These are phyloP conservation scores for Sugiyamaella boreocaroliniensis DNA, from an alignment of 805 yeast genomes.

Conservation along the genomic window DNA sequence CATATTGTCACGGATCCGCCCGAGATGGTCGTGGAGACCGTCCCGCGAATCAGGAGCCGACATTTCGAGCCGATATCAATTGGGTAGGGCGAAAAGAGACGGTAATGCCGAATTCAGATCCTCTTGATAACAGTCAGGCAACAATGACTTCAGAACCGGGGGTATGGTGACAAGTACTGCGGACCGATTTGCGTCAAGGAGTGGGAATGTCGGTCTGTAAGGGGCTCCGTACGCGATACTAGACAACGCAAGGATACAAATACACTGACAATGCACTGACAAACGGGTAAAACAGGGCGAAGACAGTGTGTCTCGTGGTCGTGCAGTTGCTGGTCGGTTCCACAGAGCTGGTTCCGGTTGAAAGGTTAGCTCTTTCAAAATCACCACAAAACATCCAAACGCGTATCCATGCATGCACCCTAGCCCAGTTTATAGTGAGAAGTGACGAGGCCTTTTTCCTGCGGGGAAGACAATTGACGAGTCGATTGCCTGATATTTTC, in stretches of 20 bases:
- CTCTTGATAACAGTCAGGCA: not conserved
- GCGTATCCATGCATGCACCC: not conserved
- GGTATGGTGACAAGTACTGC: no score
- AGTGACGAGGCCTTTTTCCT: no score
- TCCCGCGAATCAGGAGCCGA: not conserved
- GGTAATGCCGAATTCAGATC: no score
- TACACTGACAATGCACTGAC: no score
- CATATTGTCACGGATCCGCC: slow-evolving; percentile 3
- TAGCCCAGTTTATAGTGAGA: not conserved
- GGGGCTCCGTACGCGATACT: no score
- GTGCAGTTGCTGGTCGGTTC: not conserved
- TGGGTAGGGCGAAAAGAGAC: no score
- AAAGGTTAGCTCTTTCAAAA: not conserved
- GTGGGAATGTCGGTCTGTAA: no score
- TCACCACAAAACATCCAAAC: not conserved
- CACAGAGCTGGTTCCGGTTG: not conserved
- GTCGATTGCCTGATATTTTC: no score
- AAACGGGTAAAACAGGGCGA: no score
- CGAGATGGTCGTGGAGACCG: slow-evolving; percentile 5
- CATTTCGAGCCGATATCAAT: not conserved
- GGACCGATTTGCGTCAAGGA: no score
- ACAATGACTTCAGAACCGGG: not conserved
- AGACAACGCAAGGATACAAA: no score
- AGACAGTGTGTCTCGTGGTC: not conserved
- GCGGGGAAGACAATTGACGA: no score